phyloP scores from a whole-genome alignment of 257 asterid genomes.

The Nicotiana obtusifolia region DNA sequence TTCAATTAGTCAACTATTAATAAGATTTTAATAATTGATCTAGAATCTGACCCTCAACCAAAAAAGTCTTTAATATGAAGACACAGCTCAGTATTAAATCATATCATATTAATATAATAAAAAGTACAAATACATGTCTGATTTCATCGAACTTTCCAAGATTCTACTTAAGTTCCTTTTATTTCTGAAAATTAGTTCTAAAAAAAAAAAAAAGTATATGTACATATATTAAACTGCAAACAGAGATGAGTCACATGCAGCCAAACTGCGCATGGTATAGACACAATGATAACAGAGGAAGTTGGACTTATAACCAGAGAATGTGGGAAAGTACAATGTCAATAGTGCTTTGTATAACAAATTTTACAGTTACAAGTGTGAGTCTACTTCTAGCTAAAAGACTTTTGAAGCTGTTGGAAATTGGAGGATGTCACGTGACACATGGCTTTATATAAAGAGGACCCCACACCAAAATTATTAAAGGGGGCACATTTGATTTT shows the following conservation, averaged over 20 bases:
- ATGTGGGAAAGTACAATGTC: conserved; percentile 41
- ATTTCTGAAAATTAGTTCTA: too few species aligned
- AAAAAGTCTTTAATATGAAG: conserved; percentile 37
- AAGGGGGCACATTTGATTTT: neutral
- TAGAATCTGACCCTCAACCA: conserved; percentile 35
- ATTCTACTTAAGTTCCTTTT: neutral
- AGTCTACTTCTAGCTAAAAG: neutral
- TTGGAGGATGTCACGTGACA: conserved; percentile 39
- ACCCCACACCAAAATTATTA: conserved; percentile 12
- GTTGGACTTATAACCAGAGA: conserved; percentile 24
- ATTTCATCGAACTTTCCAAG: conserved; percentile 14
- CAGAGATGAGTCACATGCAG: conserved; percentile 28
- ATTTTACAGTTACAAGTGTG: neutral
- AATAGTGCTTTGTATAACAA: conserved; percentile 1
- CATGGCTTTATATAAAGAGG: conserved; percentile 13
- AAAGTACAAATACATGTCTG: conserved; percentile 8
- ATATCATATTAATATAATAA: conserved; percentile 6
- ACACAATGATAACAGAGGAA: conserved; percentile 47
- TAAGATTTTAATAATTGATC: conserved; percentile 13
- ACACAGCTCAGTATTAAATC: conserved; percentile 24
- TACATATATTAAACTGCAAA: neutral
- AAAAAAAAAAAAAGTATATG: neutral
- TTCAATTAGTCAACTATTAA: conserved; percentile 41
- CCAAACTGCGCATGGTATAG: conserved; percentile 57
- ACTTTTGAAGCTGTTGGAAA: conserved; percentile 12